Evolutionary conservation across 768 basidiomycete species (phyloP).

Genomic region (Leccinum boreale): DNA sequence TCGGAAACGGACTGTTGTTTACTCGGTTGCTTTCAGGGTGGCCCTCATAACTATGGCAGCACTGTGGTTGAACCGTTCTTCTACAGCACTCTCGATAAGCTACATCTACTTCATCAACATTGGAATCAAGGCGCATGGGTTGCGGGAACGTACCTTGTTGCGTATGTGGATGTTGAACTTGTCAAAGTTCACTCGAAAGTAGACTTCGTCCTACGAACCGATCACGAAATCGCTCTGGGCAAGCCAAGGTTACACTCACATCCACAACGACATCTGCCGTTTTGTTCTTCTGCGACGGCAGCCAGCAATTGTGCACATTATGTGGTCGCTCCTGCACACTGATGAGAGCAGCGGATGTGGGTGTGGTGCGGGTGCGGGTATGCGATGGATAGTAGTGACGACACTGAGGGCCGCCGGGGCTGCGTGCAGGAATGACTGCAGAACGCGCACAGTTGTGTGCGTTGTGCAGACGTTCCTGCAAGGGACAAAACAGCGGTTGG

Average conservation of each 20-base stretch:
- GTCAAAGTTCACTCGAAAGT: constrained; percentile 87
- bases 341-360: too few relatives aligned
- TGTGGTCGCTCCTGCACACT: too few relatives aligned
- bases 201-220: constrained; percentile 56
- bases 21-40: constrained; percentile 65
- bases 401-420: too few relatives aligned
- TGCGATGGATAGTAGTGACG: too few relatives aligned
- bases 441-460: too few relatives aligned
- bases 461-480: constrained; percentile 72
- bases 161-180: constrained; percentile 80
- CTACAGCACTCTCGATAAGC: constrained; percentile 72
- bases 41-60: constrained; percentile 72
- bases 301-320: too few relatives aligned
- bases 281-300: constrained; percentile 40
- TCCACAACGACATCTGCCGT: constrained; percentile 60
- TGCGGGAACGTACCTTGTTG: constrained; percentile 58
- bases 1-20: constrained; percentile 62
- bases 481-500: too few relatives aligned
- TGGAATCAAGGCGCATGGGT: background rate
- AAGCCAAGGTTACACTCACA: constrained; percentile 41
- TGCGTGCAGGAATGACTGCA: too few relatives aligned
- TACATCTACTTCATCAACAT: constrained; percentile 38
- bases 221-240: background rate
- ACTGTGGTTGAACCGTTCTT: constrained; percentile 76
- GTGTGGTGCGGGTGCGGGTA: too few relatives aligned